Evolutionary conservation across 2,329 filamentous ascomycete genomes (phyloP).

Genomic region (Akanthomyces lecanii): DNA sequence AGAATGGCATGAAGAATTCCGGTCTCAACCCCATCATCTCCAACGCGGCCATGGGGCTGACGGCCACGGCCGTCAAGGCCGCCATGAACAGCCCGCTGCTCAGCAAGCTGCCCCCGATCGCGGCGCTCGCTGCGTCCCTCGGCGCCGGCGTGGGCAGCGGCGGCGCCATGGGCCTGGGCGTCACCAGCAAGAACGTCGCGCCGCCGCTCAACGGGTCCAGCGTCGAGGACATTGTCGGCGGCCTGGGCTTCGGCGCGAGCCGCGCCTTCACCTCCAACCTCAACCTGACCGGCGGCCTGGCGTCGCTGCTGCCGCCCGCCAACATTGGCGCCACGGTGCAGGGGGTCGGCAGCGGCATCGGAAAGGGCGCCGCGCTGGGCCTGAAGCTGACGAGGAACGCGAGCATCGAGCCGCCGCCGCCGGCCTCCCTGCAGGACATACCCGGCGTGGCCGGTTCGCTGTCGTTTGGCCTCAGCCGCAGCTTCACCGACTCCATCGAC

Average conservation of each 20-base stretch:
- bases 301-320: constrained; percentile 11
- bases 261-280: constrained; percentile 25
- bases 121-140: constrained; percentile 21
- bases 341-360: constrained; percentile 10
- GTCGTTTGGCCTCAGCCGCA: constrained; percentile 12
- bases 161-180: constrained; percentile 23
- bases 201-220: constrained; percentile 22
- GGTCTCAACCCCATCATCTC: constrained; percentile 29
- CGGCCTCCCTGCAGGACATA: constrained; percentile 1
- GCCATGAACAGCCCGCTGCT: constrained; percentile 20
- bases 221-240: constrained; percentile 23
- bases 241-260: constrained; percentile 28
- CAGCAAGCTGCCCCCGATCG: constrained; percentile 20
- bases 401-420: not conserved
- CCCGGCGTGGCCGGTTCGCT: constrained; percentile 11
- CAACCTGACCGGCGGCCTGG: constrained; percentile 18
- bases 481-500: not conserved
- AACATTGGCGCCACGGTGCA: constrained; percentile 13
- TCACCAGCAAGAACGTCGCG: constrained; percentile 18
- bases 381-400: constrained; percentile 3
- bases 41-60: constrained; percentile 28
- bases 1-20: constrained; percentile 27
- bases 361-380: constrained; percentile 8
- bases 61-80: constrained; percentile 26
- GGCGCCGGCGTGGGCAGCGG: constrained; percentile 25